Evolutionary conservation across 768 basidiomycete species (phyloP).

Genomic region (Leucosporidium yakuticum): DNA sequence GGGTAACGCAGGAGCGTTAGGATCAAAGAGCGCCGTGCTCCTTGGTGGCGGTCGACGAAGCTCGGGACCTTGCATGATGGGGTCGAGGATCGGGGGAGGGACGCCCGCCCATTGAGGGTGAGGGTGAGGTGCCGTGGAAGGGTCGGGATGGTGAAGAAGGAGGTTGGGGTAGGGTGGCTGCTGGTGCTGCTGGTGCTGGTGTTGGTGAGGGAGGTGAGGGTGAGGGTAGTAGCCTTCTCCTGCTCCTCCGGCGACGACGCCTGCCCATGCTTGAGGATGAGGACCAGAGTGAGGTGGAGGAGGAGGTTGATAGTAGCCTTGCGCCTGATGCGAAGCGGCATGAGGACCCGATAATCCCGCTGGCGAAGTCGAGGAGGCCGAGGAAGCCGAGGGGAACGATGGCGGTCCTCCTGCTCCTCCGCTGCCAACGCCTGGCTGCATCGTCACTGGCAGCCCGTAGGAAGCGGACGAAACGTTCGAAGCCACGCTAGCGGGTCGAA

Average conservation of each 20-base stretch:
- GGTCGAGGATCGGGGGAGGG: not conserved
- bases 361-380: not conserved
- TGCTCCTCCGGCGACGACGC: no score
- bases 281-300: not conserved
- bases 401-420: no score
- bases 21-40: constrained; percentile 27
- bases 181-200: not conserved
- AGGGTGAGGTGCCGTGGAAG: not conserved
- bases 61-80: constrained; percentile 11
- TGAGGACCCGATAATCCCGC: not conserved
- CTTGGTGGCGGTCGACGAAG: constrained; percentile 29
- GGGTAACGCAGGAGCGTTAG: constrained; percentile 11
- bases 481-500: no score
- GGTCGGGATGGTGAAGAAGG: not conserved
- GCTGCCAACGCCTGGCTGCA: no score
- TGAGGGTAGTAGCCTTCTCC: no score
- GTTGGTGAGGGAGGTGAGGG: not conserved
- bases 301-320: not conserved
- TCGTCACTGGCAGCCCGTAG: no score
- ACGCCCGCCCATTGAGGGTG: not conserved
- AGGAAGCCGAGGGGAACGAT: not conserved
- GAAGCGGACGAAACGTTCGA: no score
- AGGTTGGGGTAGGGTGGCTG: not conserved
- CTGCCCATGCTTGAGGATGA: no score
- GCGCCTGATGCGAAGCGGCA: no score